phyloP scores from a whole-genome alignment of 176 grass and related monocot genomes.

The Lolium multiflorum region DNA sequence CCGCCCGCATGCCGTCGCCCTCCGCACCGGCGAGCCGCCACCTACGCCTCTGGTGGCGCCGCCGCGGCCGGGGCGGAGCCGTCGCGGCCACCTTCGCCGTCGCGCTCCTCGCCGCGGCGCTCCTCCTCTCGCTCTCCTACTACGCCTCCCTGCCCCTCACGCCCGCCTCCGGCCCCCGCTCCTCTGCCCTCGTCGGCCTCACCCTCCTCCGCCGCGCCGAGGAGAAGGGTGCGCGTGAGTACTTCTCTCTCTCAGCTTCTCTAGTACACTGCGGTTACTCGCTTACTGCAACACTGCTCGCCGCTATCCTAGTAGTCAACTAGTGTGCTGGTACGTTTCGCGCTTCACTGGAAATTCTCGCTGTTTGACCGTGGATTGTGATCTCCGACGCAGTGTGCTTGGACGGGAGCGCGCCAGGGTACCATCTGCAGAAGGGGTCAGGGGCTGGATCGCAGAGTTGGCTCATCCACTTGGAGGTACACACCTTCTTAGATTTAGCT shows the following conservation, averaged over 20 bases:
- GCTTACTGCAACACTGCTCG: background rate
- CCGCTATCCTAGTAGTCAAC: background rate
- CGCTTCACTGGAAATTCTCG: no score
- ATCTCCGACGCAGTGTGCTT: slow-evolving; percentile 64
- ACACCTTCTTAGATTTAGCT: background rate
- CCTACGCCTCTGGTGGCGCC: slow-evolving; percentile 65
- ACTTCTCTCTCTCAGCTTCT: no score
- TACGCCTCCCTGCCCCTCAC: slow-evolving; percentile 36
- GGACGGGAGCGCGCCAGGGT: slow-evolving; percentile 68
- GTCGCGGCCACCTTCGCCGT: slow-evolving; percentile 50
- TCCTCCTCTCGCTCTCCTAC: slow-evolving; percentile 57
- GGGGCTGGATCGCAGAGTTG: slow-evolving; percentile 55
- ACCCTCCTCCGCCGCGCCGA: slow-evolving; percentile 65
- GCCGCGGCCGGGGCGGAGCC: slow-evolving; percentile 49
- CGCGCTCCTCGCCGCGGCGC: slow-evolving; percentile 49
- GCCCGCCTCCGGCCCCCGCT: background rate
- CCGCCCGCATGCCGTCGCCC: slow-evolving; percentile 29
- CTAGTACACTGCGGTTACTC: background rate
- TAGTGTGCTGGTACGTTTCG: background rate
- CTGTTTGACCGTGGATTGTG: background rate
- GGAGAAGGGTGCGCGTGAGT: slow-evolving; percentile 81
- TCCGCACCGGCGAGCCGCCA: slow-evolving; percentile 41
- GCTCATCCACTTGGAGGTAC: slow-evolving; percentile 78
- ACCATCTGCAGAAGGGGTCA: slow-evolving; percentile 69
- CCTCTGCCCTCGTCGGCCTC: slow-evolving; percentile 65